These are phyloP conservation scores for Vitis labrusca DNA, from an alignment of 164 flowering plant genomes.

Conservation along the genomic window DNA sequence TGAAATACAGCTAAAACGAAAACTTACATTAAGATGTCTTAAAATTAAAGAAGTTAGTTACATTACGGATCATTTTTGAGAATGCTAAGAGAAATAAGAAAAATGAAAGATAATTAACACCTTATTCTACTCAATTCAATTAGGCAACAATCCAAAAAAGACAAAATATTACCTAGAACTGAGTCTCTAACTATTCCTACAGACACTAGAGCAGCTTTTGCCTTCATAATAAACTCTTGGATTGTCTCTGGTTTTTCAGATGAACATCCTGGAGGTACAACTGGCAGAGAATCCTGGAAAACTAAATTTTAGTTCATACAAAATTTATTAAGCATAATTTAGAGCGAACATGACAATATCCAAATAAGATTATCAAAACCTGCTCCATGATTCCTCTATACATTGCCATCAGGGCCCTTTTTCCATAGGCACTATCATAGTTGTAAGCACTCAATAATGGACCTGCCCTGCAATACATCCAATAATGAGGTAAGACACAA, in stretches of 20 bases:
- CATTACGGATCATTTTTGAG: too few relatives aligned
- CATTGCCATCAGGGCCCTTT: constrained; percentile 77
- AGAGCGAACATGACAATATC: not conserved
- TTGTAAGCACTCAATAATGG: constrained; percentile 92
- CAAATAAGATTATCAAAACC: constrained; percentile 39
- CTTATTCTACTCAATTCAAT: not conserved
- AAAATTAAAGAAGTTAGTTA: too few relatives aligned
- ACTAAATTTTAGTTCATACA: constrained; percentile 15
- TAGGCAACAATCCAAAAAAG: not conserved
- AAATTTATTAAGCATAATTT: constrained; percentile 2
- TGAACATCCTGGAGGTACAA: constrained; percentile 91
- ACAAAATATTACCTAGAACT: constrained; percentile 49
- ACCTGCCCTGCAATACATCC: constrained; percentile 77
- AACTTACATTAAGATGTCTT: not conserved
- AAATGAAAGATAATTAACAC: not conserved
- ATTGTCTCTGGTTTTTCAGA: constrained; percentile 74
- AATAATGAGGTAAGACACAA: constrained; percentile 13
- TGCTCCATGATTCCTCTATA: constrained; percentile 90
- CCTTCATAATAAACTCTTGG: constrained; percentile 66
- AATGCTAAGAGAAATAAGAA: not conserved
- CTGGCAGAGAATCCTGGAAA: constrained; percentile 77
- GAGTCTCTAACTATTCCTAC: constrained; percentile 94
- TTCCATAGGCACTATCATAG: constrained; percentile 90
- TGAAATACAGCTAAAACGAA: not conserved
- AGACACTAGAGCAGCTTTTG: constrained; percentile 89